Evolutionary conservation across 2,329 filamentous ascomycete genomes (phyloP).

Genomic region (Byssoonygena ceratinophila): DNA sequence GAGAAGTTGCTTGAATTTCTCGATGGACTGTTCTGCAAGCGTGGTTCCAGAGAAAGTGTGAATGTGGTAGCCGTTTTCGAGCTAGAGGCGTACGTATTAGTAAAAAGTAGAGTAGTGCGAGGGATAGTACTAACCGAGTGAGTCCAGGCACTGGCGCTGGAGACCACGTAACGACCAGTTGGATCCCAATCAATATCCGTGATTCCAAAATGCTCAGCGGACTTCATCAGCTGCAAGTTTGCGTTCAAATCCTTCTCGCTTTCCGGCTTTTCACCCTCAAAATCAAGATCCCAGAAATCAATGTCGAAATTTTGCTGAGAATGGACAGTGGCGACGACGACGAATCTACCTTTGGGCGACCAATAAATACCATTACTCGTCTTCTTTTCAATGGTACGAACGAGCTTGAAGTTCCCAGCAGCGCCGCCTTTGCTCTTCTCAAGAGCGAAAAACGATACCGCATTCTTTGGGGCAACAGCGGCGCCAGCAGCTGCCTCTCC

Average conservation of each 20-base stretch:
- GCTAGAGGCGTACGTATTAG: constrained; percentile 43
- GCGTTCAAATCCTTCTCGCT: constrained; percentile 87
- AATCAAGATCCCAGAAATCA: constrained; percentile 96
- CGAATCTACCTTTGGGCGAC: constrained; percentile 91
- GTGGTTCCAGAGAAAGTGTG: constrained; percentile 92
- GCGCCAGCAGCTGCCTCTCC: constrained; percentile 68
- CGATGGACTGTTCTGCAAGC: constrained; percentile 79
- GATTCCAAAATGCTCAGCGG: constrained; percentile 89
- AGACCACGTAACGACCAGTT: constrained; percentile 85
- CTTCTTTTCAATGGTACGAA: constrained; percentile 95
- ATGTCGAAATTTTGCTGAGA: constrained; percentile 90
- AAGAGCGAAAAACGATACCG: constrained; percentile 91
- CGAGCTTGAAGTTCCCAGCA: constrained; percentile 89
- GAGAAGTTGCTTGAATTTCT: constrained; percentile 95
- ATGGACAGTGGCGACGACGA: constrained; percentile 83
- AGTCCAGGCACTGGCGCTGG: constrained; percentile 90
- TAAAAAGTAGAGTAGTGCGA: not conserved
- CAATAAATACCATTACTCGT: constrained; percentile 99
- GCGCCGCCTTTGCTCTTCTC: constrained; percentile 78
- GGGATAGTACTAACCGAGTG: constrained; percentile 59
- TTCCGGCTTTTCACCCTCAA: constrained; percentile 91
- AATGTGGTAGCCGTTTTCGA: constrained; percentile 98
- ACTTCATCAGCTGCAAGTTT: constrained; percentile 90
- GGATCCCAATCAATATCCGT: constrained; percentile 98
- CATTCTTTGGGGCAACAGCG: constrained; percentile 83